Conservation (phyloP, 306 rosid species). For the Castanea mollissima region DNA sequence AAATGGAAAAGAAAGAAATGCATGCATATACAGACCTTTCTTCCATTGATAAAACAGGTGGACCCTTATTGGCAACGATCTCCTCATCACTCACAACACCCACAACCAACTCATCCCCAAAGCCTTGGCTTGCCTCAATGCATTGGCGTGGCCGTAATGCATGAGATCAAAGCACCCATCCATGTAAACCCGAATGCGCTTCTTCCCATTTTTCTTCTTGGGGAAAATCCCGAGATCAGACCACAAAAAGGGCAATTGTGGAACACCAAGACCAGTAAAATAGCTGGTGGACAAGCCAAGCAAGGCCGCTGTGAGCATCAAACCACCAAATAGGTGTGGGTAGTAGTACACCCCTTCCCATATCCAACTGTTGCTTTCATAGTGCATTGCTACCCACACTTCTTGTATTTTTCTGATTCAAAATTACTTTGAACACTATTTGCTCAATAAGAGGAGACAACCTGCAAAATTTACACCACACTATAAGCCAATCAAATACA, state of each 20-base stretch:
- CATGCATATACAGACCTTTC: slow-evolving; percentile 57
- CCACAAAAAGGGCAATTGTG: slow-evolving; percentile 61
- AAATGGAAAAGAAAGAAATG: background rate
- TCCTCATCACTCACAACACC: slow-evolving; percentile 95
- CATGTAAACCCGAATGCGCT: slow-evolving; percentile 91
- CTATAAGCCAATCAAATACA: background rate
- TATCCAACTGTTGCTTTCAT: slow-evolving; percentile 75
- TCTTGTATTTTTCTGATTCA: slow-evolving; percentile 5
- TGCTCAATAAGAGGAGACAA: slow-evolving; percentile 59
- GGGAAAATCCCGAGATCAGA: slow-evolving; percentile 67
- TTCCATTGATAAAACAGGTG: slow-evolving; percentile 87
- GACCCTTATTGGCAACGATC: slow-evolving; percentile 86
- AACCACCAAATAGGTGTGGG: slow-evolving; percentile 85
- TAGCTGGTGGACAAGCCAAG: slow-evolving; percentile 87
- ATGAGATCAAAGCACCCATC: slow-evolving; percentile 99
- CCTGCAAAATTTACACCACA: slow-evolving; percentile 23
- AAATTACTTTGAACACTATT: slow-evolving; percentile 13
- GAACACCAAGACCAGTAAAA: slow-evolving; percentile 76
- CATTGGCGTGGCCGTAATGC: slow-evolving; percentile 99
- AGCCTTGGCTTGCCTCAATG: slow-evolving; percentile 96
- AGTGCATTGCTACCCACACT: slow-evolving; percentile 55
- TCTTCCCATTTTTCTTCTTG: slow-evolving; percentile 66
- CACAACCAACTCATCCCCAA: slow-evolving; percentile 89
- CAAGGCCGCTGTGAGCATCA: slow-evolving; percentile 97
- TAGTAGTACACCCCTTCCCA: slow-evolving; percentile 86